Evolutionary conservation across 352 stramenopile genomes (phyloP), one percentile per base, ranked within the genome.

Genomic region (Globisporangium carolinianum): DNA sequence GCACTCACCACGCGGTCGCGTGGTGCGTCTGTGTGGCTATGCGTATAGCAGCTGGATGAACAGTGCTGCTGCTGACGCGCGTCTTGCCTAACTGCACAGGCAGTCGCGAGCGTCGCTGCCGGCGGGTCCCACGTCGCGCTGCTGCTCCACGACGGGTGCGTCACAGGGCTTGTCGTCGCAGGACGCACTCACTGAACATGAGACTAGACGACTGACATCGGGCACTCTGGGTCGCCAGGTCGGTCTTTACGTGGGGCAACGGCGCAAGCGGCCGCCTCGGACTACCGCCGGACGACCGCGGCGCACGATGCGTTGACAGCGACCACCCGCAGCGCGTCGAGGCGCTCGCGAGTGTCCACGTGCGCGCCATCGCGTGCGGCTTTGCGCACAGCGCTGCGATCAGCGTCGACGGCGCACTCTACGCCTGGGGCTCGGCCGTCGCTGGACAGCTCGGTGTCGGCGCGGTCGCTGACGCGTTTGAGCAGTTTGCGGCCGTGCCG

Each of bases 231-330:
- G n/a, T n/a, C n/a, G n/a, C n/a, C 46, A 88, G 78, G 8, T 76
- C 75, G 37, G 53, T 98, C n/a, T 98, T 97, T 65, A 96, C 87
- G 14, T 98, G 89, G 79, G 92, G 91, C 14, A 75, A 94, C 17
- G 87, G 89, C 18, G 62, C 74, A 6, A 87, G 71, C 42, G 94
- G 92, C 6, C 75, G 91, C 17, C 72, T 98, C 0, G 94, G 90
- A 4, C 75, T 89, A 4, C 69, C 76, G 2, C 69, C 75, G 18
- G 83, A 79, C 15, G 58, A 87, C 7, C 52, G 59, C 47, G 72
- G 73, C 35, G 68, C 76, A n/a, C 58, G 75, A 11, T 89, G 82
- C 48, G 82, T 73, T 42, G 87, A 97, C 56, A 61, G 63, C 14
- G 73, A 87, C 45, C 72, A 89, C 35, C 81, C 82, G 9, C 72